Base-by-base conservation (phyloP, 345 rosid species). In the Mallotus nudiflorus region DNA sequence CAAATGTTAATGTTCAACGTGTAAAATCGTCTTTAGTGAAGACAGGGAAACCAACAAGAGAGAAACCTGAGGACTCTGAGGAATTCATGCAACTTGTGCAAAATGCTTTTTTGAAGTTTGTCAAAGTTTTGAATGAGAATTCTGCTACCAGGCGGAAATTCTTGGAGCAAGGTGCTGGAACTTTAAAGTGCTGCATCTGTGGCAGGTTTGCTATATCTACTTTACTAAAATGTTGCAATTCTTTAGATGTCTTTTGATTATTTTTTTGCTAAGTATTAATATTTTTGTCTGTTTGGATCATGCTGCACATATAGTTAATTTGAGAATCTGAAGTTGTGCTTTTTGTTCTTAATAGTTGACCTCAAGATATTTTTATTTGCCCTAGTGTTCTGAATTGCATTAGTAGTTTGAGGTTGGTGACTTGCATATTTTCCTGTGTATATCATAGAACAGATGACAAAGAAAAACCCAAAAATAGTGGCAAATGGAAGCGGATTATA, bases 111-210 rank as follows among this genome's bases (percentile, higher is more conserved):
- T 39, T 85, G 57, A 85, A 85, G 82, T 77, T 67, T 56, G 48
- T 69, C 64, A 87, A 85, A 77, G 44, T 65, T 28, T 62, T 87
- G 76, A 78, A 87, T 71, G 88, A 83, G 77, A 83, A 69, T 65
- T 61, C 81, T 5, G 68, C 80, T 35, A 79, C 75, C 20, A 66
- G 80, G 45, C 73, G 78, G 56, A 85, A 73, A 70, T 82, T 73
- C 78, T 56, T 57, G 20, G 78, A 78, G 67, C 72, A 61, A 51
- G 77, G 77, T 52, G 62, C 27, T 18, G 73, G 73, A 48, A 42
- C 46, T 40, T 57, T 83, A 52, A 82, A 74, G 66, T 87, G 91
- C 74, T 60, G 73, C 40, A 67, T 87, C 14, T 85, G 88, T 75
- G 78, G 82, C 82, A 85, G 85, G 89, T 85, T 67, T 61, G 82